phyloP scores from a whole-genome alignment of 768 basidiomycete genomes.

The Tricholoma flavovirens region DNA sequence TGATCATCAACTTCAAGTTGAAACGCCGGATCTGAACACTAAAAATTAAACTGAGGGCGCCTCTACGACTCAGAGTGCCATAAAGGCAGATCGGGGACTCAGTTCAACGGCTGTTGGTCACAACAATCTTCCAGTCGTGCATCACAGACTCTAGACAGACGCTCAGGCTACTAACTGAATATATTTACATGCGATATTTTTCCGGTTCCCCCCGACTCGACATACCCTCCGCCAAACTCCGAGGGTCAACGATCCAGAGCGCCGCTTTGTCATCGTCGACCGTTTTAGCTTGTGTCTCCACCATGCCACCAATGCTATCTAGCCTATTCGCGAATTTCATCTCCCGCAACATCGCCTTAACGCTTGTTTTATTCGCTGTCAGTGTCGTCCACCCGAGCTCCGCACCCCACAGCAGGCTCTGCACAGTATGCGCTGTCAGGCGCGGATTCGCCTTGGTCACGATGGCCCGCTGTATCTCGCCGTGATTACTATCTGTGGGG shows the following conservation, averaged over 20 bases:
- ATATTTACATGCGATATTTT: no score
- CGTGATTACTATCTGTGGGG: conserved; percentile 13
- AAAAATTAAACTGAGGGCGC: no score
- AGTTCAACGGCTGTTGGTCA: no score
- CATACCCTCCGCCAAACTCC: conserved; percentile 68
- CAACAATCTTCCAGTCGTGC: no score
- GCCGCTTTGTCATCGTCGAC: conserved; percentile 18
- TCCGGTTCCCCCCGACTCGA: conserved; percentile 8
- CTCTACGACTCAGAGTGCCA: no score
- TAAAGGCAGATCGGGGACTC: no score
- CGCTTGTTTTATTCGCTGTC: conserved; percentile 78
- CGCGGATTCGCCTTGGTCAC: conserved; percentile 51
- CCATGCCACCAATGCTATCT: conserved; percentile 16
- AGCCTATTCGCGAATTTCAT: conserved; percentile 39
- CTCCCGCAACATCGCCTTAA: conserved; percentile 68
- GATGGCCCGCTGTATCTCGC: conserved; percentile 46
- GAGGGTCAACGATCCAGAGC: conserved; percentile 74
- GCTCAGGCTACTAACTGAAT: no score
- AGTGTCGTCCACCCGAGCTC: conserved; percentile 76
- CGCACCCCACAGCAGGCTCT: conserved; percentile 67
- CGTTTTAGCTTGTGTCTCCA: conserved; percentile 2
- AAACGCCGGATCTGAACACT: no score
- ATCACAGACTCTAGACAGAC: no score
- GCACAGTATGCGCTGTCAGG: conserved; percentile 72
- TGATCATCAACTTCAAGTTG: no score